Evolutionary conservation across 1,139 yeast species (phyloP), one percentile per base, ranked within the genome.

Genomic region (Saccharomycopsis crataegensis): DNA sequence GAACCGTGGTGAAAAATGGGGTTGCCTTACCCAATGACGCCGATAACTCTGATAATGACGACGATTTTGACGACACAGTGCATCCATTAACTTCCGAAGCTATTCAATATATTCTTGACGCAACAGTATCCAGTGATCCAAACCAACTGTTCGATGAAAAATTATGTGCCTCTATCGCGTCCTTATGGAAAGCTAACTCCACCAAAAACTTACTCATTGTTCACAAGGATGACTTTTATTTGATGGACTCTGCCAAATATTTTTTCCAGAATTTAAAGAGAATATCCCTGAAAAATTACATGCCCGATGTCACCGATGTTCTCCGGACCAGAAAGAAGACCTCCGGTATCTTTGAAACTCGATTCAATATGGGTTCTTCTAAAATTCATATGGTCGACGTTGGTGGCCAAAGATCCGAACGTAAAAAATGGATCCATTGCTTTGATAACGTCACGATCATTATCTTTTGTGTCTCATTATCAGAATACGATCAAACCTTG

Each of bases 391-490:
- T 90, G 77, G 89, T 78, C 65, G 97, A 90, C 67, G 96, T 90
- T 50, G 97, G 97, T 59, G 97, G 97, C 1, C 97, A 90, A 69
- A 74, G 97, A 62, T 83, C 93, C 1, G 97, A 90, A 70, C 80
- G 97, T 53, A 88, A 88, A 64, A 90, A 90, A 67, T 90, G 97
- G 97, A 90, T 90, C 60, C 95, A 90, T 68, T 90, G 96, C 65
- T 90, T 90, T 64, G 96, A 90, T 68, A 89, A 90, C 62, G 97
- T 90, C 38, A 86, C 96, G 0, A 74, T 87, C 51, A 86, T 90
- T 50, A 88, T 90, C 56, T 90, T 89, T 67, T 89, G 96, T 68
- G 96, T 89, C 22, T 91, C 97, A 0, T 71, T 90, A 52, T 83
- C 93, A 1, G 97, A 90, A 67, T 90, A 90, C 64, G 96, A 90